Base-by-base conservation (phyloP, 2,329 filamentous ascomycete genomes). In the Arthrobotrys megalospora region DNA sequence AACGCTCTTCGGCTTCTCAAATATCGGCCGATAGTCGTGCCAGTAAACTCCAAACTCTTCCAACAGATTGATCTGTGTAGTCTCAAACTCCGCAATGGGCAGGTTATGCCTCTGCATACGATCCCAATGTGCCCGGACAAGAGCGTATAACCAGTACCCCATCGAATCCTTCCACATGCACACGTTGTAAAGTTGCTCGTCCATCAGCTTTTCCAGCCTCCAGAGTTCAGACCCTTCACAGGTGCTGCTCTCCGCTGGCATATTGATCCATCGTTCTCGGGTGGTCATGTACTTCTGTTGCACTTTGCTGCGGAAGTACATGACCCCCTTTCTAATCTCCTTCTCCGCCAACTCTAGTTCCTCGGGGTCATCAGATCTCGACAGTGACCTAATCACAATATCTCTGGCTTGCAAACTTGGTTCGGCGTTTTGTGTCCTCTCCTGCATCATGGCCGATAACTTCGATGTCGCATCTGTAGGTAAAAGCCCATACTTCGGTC, bases 121-220 rank as follows among this genome's bases (percentile, higher is more conserved):
- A 16, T 78, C 24, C 75, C 75, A 78, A 63, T 72, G 67, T 45
- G 67, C 67, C 63, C 75, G 58, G 19, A 68, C 8, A 10, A 78
- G 62, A 10, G 62, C 45, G 24, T 78, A 78, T 32, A 78, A 50
- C 75, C 75, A 78, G 14, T 78, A 68, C 38, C 75, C 75, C 43
- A 78, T 72, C 67, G 75, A 43, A n/a, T 78, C 75, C 53, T 78
- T 78, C 75, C 75, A 78, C 75, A 67, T 67, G 16, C 67, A 71
- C 41, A 72, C 52, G 6, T 67, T 34, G 21, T 78, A 78, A 8
- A 78, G 38, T 34, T 63, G 41, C 24, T 78, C 62, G 16, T 78
- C 71, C 67, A 78, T 68, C 36, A 52, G 16, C 67, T 48, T 65
- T 36, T 78, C 67, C 50, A 28, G 16, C 24, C 41, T 66, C 67